Evolutionary conservation across 78 protist species (phyloP).

Genomic region (Trichosphaerium sp.): DNA sequence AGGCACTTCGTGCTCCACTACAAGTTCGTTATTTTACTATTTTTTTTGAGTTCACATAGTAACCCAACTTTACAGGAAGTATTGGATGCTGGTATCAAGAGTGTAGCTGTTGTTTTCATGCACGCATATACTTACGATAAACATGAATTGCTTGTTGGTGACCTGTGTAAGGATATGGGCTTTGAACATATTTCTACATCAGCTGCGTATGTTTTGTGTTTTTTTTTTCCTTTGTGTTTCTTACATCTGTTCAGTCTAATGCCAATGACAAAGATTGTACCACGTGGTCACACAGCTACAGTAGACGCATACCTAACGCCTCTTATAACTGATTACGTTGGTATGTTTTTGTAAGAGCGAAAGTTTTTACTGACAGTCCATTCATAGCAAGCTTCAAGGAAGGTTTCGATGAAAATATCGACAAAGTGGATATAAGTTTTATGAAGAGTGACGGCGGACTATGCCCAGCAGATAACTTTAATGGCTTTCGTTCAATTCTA

Average conservation of each 20-base stretch:
- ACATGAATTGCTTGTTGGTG: conserved; percentile 73
- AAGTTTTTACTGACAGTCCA: neutral
- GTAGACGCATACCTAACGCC: conserved; percentile 96
- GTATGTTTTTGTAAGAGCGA: neutral
- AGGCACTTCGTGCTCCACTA: conserved; percentile 5
- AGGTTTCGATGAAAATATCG: conserved; percentile 59
- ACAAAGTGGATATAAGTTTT: conserved; percentile 54
- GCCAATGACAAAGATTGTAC: conserved; percentile 70
- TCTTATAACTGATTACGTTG: conserved; percentile 33
- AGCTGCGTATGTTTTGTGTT: neutral
- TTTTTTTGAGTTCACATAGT: neutral
- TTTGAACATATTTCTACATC: conserved; percentile 73
- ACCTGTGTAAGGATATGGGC: conserved; percentile 66
- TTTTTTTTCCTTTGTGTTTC: neutral
- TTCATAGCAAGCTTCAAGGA: conserved; percentile 38
- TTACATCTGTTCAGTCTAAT: conserved; percentile 14
- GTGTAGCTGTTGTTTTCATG: conserved; percentile 72
- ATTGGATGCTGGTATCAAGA: conserved; percentile 38
- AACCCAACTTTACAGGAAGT: neutral
- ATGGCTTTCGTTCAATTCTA: conserved; percentile 76
- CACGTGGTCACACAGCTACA: conserved; percentile 85
- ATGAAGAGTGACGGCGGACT: conserved; percentile 95
- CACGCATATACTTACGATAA: conserved; percentile 66
- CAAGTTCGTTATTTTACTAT: neutral
- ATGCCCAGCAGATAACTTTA: conserved; percentile 59